Evolutionary conservation across 768 basidiomycete genomes (phyloP).

Genomic region (Lactarius sanguifluus): DNA sequence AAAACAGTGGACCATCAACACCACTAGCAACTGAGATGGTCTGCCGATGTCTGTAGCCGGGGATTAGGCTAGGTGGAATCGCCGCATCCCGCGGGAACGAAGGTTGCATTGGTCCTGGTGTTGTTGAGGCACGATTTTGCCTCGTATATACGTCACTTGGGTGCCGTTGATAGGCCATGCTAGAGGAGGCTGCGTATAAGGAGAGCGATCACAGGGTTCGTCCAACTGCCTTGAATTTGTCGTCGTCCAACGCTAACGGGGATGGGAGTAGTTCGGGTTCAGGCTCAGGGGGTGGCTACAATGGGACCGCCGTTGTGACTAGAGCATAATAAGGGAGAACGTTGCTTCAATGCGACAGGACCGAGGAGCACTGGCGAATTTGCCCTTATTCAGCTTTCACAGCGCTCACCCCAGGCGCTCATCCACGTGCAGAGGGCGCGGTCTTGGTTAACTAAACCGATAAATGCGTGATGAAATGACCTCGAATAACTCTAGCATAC

Average conservation of each 20-base stretch:
- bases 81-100: not conserved
- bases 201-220: not conserved
- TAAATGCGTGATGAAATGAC: slow-evolving; percentile 11
- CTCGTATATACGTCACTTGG: not conserved
- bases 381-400: slow-evolving; percentile 14
- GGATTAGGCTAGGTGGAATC: slow-evolving; percentile 20
- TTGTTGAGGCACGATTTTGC: slow-evolving; percentile 16
- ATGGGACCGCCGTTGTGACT: not conserved
- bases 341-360: slow-evolving; percentile 1
- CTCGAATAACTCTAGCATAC: slow-evolving; percentile 28
- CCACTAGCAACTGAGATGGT: not conserved
- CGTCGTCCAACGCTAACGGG: not conserved
- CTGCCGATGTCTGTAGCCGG: slow-evolving; percentile 9
- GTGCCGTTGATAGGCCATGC: slow-evolving; percentile 1
- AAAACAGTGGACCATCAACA: not conserved
- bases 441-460: not conserved
- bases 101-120: not conserved
- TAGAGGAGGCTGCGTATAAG: not conserved
- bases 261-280: not conserved
- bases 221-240: not conserved
- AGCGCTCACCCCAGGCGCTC: slow-evolving; percentile 2
- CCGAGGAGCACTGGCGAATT: not conserved
- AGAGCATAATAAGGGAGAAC: slow-evolving; percentile 3
- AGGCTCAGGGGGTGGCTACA: not conserved
- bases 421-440: not conserved